phyloP scores from a whole-genome alignment of 306 rosid genomes.

The Amphicarpaea edgeworthii region DNA sequence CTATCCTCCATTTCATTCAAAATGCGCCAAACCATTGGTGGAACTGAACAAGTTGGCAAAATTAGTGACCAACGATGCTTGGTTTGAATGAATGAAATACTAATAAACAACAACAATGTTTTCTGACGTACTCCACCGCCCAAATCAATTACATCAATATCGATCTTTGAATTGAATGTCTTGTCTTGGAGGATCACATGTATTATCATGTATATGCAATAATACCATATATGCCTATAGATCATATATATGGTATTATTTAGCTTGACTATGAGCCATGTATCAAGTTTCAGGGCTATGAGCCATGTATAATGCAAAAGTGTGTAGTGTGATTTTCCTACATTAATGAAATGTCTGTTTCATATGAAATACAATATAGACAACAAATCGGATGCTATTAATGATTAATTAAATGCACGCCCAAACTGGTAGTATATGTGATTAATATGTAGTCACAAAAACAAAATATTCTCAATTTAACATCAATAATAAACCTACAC shows the following conservation, averaged over 20 bases:
- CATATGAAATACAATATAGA: neutral
- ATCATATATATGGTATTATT: neutral
- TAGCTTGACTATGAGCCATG: neutral
- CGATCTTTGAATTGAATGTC: neutral
- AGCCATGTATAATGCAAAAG: neutral
- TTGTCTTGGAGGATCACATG: slow-evolving; percentile 15
- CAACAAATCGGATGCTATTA: neutral
- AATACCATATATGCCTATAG: neutral
- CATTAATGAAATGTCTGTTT: neutral
- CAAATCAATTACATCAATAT: no score
- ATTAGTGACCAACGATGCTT: slow-evolving; percentile 12
- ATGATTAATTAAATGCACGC: neutral
- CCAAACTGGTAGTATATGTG: neutral
- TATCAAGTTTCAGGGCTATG: neutral
- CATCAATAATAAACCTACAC: neutral
- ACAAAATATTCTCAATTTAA: neutral
- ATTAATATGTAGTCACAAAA: neutral
- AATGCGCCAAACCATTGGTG: slow-evolving; percentile 40
- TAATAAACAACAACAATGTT: neutral
- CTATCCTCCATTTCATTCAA: slow-evolving; percentile 49
- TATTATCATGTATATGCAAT: slow-evolving; percentile 11
- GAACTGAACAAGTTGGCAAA: slow-evolving; percentile 28
- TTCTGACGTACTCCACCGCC: neutral
- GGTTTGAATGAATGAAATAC: slow-evolving; percentile 45
- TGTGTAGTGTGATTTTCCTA: neutral